phyloP scores from a whole-genome alignment of 2,329 filamentous ascomycete species.

The Rhytidhysteron rufulum region DNA sequence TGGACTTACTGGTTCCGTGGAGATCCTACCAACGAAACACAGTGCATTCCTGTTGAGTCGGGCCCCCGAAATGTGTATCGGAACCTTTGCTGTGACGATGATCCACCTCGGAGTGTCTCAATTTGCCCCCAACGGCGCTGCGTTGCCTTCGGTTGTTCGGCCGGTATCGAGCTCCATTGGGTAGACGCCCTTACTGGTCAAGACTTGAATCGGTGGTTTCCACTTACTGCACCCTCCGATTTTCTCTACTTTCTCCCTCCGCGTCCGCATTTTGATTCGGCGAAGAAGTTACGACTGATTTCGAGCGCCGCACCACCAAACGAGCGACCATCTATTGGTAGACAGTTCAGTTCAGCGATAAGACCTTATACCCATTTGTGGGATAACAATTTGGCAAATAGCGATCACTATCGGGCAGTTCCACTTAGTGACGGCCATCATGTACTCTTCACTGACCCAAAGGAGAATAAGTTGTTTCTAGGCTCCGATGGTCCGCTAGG shows the following conservation, averaged over 20 bases:
- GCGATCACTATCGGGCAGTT: conserved; percentile 60
- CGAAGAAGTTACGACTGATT: conserved; percentile 58
- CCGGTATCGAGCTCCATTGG: conserved; percentile 63
- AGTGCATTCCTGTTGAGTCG: conserved; percentile 23
- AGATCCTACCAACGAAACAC: not conserved
- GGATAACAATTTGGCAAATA: conserved; percentile 5
- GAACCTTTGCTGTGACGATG: conserved; percentile 57
- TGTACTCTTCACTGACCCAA: conserved; percentile 62
- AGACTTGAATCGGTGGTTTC: conserved; percentile 54
- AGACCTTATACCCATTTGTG: conserved; percentile 20
- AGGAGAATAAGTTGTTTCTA: conserved; percentile 53
- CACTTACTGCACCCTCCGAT: conserved; percentile 52
- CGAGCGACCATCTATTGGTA: conserved; percentile 22
- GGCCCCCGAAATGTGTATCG: conserved; percentile 42
- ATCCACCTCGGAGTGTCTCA: conserved; percentile 62
- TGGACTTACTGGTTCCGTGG: conserved; percentile 26
- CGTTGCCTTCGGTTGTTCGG: conserved; percentile 62
- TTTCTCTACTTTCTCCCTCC: conserved; percentile 59
- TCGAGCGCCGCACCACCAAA: conserved; percentile 54
- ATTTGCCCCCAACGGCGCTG: conserved; percentile 63
- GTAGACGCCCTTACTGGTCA: conserved; percentile 47
- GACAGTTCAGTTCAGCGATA: conserved; percentile 21
- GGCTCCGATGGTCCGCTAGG: conserved; percentile 58
- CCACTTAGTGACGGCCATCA: conserved; percentile 64
- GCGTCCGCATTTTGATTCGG: conserved; percentile 48